A percentile compares a stretch with the other conserved stretches of the same genome.
These are phyloP conservation scores for Fomitopsis palustris DNA, from an alignment of 1,284 basidiomycete genomes.

Conservation along the genomic window DNA sequence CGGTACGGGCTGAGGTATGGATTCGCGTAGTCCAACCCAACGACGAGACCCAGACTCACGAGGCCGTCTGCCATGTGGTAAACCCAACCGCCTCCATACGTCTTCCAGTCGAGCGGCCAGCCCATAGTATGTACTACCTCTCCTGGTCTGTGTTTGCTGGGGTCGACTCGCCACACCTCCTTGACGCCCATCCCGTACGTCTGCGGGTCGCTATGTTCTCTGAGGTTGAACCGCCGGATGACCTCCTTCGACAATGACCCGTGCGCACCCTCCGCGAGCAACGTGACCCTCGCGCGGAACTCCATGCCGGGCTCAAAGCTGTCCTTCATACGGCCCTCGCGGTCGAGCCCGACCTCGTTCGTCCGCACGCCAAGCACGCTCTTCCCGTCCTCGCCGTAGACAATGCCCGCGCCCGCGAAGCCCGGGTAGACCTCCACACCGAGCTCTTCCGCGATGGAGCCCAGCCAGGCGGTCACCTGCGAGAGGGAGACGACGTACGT, in stretches of 20 bases:
- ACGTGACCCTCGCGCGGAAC: conserved; percentile 90
- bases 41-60: conserved; percentile 88
- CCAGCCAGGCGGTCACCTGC: conserved; percentile 88
- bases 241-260: conserved; percentile 87
- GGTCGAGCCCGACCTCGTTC: conserved; percentile 93
- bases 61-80: conserved; percentile 97
- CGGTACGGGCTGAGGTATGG: conserved; percentile 92
- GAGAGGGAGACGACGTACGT: conserved; percentile 95
- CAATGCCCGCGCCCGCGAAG: conserved; percentile 85
- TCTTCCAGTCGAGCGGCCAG: conserved; percentile 84
- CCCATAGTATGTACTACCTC: conserved; percentile 93
- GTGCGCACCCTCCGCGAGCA: conserved; percentile 97
- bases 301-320: conserved; percentile 97
- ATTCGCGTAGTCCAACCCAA: conserved; percentile 94
- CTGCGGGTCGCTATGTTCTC: conserved; percentile 83
- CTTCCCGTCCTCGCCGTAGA: conserved; percentile 69
- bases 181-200: conserved; percentile 97
- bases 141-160: conserved; percentile 76
- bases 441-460: conserved; percentile 82
- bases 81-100: conserved; percentile 93
- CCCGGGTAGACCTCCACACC: conserved; percentile 98
- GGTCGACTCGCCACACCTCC: conserved; percentile 94
- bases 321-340: conserved; percentile 76
- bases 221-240: conserved; percentile 76
- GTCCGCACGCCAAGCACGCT: conserved; percentile 84